Evolutionary conservation across 805 yeast genomes (phyloP).

Genomic region (Wickerhamiella siamensis): DNA sequence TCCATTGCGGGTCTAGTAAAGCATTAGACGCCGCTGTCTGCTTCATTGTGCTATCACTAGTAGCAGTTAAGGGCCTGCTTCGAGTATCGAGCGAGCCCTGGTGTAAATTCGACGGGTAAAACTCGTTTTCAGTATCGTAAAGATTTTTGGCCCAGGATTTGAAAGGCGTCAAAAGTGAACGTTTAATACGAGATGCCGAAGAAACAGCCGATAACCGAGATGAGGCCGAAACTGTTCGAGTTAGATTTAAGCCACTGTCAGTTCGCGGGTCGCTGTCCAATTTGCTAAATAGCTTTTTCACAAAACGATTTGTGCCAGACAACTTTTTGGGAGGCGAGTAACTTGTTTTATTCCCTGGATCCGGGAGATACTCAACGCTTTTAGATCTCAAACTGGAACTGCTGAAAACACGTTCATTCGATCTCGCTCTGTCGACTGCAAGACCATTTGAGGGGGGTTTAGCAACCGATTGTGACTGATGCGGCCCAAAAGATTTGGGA

Average conservation of each 20-base stretch:
- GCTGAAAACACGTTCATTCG: conserved; percentile 1
- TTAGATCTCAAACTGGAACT: conserved; percentile 4
- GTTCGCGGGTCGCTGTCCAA: not conserved
- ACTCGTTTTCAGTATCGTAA: conserved; percentile 8
- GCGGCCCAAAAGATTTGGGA: conserved; percentile 10
- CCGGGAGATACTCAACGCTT: not conserved
- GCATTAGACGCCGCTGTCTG: conserved; percentile 5
- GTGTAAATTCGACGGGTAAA: conserved; percentile 7
- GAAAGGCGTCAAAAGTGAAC: not conserved
- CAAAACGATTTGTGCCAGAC: not conserved
- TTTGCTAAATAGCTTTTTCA: conserved; percentile 6
- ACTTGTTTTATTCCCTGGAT: not conserved
- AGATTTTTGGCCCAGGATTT: conserved; percentile 4
- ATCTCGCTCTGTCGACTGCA: not conserved
- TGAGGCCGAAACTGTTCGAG: not conserved
- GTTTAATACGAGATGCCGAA: conserved; percentile 1
- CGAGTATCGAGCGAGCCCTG: not conserved
- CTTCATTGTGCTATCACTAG: not conserved
- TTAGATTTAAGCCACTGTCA: not conserved
- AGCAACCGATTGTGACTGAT: no score
- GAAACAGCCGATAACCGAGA: not conserved
- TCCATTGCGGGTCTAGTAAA: conserved; percentile 27
- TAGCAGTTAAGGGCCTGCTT: no score
- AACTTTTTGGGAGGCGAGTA: conserved; percentile 1
- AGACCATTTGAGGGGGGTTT: not conserved